These are phyloP conservation scores for Ostreobium quekettii DNA, from an alignment of 139 green algal genomes.

Conservation along the genomic window DNA sequence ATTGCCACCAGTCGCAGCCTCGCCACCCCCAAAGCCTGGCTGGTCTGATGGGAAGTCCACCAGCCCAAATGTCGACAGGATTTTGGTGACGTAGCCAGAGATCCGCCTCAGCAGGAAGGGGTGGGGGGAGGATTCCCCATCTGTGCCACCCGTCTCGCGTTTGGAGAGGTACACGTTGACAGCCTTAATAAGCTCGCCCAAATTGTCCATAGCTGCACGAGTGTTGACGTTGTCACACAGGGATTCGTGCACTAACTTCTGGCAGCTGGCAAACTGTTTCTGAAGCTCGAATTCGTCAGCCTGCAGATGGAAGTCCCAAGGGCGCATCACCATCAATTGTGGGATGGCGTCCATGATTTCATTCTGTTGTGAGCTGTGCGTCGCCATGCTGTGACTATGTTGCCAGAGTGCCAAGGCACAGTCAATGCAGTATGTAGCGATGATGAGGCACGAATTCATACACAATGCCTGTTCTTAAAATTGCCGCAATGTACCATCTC, in stretches of 20 bases:
- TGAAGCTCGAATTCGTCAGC: conserved; percentile 53
- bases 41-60: conserved; percentile 35
- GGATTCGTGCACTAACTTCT: conserved; percentile 55
- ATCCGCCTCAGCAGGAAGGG: conserved; percentile 64
- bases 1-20: conserved; percentile 2
- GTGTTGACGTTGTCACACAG: conserved; percentile 95
- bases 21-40: conserved; percentile 35
- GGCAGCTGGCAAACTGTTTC: conserved; percentile 18
- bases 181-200: conserved; percentile 68
- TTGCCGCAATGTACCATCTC: no score
- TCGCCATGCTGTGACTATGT: no score
- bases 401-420: no score
- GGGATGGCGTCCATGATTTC: no score
- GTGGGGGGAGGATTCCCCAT: conserved; percentile 40
- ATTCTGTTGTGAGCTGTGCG: no score
- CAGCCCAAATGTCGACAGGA: conserved; percentile 76
- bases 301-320: conserved; percentile 20
- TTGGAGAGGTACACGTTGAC: conserved; percentile 78
- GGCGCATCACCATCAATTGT: no score
- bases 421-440: no score
- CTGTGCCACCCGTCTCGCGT: conserved; percentile 20
- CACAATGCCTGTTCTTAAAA: no score
- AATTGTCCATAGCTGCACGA: conserved; percentile 55
- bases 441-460: no score
- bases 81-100: conserved; percentile 67